These are phyloP conservation scores for Pontederia paniculata DNA, from an alignment of 176 grass and related monocot species.

Conservation along the genomic window DNA sequence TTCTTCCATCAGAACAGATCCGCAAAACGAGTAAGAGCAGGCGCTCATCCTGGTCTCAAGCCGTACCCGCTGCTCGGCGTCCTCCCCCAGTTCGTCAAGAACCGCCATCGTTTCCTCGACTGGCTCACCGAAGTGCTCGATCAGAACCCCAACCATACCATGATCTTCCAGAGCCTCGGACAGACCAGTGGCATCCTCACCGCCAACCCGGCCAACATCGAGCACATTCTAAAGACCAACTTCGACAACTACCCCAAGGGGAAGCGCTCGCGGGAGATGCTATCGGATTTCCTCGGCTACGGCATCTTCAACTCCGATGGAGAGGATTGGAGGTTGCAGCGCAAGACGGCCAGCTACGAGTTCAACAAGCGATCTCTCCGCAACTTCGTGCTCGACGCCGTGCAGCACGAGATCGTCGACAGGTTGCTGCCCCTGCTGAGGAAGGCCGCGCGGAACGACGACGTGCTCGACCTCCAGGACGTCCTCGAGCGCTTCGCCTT, in stretches of 20 bases:
- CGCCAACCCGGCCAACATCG: conserved; percentile 31
- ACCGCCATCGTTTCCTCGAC: conserved; percentile 31
- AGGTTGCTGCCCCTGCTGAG: conserved; percentile 25
- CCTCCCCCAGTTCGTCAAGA: conserved; percentile 30
- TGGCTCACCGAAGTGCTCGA: conserved; percentile 23
- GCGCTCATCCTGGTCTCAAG: conserved; percentile 10
- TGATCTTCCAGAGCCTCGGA: conserved; percentile 20
- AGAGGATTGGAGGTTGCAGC: conserved; percentile 30
- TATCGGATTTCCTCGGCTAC: conserved; percentile 29
- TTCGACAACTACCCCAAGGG: conserved; percentile 32
- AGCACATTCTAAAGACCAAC: conserved; percentile 34
- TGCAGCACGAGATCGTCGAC: conserved; percentile 22
- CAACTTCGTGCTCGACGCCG: conserved; percentile 21
- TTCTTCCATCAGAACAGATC: background rate
- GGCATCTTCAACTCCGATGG: conserved; percentile 47
- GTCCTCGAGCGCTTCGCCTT: conserved; percentile 42
- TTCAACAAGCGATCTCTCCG: conserved; percentile 34
- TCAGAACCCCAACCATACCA: conserved; percentile 20
- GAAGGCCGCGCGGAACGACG: background rate
- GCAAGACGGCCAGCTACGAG: conserved; percentile 34
- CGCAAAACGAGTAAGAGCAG: conserved; percentile 1
- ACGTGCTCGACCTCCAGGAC: conserved; percentile 21
- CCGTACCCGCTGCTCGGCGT: conserved; percentile 30
- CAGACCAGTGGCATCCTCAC: conserved; percentile 15
- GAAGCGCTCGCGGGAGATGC: conserved; percentile 2